A percentile compares a stretch with the other conserved stretches of the same genome.
phyloP scores from a whole-genome alignment of 2,329 filamentous ascomycete genomes.

The Aspergillus costaricaensis region DNA sequence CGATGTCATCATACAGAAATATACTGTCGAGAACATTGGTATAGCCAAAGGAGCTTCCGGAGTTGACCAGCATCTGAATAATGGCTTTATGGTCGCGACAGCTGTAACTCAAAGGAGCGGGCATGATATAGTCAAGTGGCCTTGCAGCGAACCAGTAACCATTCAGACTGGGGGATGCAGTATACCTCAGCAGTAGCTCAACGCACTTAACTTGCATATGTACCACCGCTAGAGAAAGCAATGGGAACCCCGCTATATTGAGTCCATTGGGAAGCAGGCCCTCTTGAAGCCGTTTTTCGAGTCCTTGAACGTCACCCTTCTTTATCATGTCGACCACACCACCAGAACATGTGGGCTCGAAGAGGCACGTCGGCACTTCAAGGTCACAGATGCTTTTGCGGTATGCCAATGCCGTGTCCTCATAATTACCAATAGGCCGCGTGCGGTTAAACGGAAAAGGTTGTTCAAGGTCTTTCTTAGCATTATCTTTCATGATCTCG shows the following conservation, averaged over 20 bases:
- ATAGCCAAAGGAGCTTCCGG: background rate
- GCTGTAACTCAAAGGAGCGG: background rate
- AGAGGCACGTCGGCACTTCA: background rate
- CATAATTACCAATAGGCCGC: no score
- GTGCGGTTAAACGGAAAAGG: no score
- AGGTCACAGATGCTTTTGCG: background rate
- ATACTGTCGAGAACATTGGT: background rate
- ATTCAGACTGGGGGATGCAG: background rate
- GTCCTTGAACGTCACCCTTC: background rate
- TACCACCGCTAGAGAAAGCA: background rate
- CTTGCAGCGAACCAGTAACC: background rate
- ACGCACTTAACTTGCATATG: background rate
- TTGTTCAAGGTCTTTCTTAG: background rate
- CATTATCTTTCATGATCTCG: background rate
- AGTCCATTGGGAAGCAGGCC: background rate
- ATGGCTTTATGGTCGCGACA: background rate
- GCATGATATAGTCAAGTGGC: background rate
- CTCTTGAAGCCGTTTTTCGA: background rate
- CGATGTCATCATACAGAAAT: background rate
- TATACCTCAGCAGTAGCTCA: background rate
- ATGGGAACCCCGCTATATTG: background rate
- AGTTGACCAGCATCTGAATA: background rate
- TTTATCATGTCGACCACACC: background rate
- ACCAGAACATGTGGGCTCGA: background rate
- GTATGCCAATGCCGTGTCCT: background rate